Percentiles rank a stretch among this genome's conserved stretches.
phyloP scores from a whole-genome alignment of 2,329 filamentous ascomycete species.

The Penicillium fuscoglaucum region DNA sequence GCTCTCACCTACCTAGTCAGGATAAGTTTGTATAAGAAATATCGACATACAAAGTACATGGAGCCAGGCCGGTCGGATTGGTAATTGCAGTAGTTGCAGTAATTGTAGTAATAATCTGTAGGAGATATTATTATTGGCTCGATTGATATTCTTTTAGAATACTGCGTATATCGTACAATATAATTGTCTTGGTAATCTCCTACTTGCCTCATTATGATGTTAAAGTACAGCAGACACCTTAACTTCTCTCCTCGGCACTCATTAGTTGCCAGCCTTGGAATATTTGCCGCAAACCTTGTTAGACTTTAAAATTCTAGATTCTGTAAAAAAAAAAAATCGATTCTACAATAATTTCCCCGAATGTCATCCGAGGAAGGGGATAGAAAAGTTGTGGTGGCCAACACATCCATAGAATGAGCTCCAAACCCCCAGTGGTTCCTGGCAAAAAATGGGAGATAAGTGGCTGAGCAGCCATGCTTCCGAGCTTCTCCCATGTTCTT shows the following conservation, averaged over 20 bases:
- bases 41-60: background rate
- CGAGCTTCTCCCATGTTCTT: constrained; percentile 11
- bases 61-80: background rate
- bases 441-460: background rate
- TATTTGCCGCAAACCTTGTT: background rate
- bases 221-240: background rate
- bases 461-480: constrained; percentile 5
- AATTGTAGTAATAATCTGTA: background rate
- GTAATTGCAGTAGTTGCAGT: background rate
- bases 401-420: background rate
- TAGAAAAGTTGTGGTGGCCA: constrained; percentile 8
- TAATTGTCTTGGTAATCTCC: constrained; percentile 1
- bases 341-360: background rate
- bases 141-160: background rate
- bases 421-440: constrained; percentile 3
- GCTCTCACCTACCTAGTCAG: background rate
- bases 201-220: background rate
- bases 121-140: background rate
- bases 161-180: background rate
- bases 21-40: background rate
- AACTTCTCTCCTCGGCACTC: background rate
- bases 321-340: no score
- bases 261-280: no score
- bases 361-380: background rate
- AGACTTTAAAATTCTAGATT: constrained; percentile 1